Percentiles rank a stretch among this genome's conserved stretches.
Conservation (phyloP, 2,329 filamentous ascomycete species). For the Alternaria sp. region DNA sequence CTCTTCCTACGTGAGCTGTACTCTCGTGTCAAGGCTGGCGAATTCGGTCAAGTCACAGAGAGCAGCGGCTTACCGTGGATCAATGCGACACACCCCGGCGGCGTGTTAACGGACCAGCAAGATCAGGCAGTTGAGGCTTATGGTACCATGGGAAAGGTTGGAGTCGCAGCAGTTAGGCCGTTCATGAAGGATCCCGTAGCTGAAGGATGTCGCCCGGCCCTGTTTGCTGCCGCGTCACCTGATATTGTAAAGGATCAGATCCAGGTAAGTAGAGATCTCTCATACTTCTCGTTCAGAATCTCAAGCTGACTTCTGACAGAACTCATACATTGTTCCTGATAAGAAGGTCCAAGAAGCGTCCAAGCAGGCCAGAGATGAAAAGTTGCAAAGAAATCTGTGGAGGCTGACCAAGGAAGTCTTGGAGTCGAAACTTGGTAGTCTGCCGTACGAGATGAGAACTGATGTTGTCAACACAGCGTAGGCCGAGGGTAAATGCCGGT, state of each 20-base stretch:
- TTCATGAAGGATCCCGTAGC: constrained; percentile 62
- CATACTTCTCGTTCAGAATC: not conserved
- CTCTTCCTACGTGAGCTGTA: constrained; percentile 57
- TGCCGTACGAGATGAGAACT: constrained; percentile 41
- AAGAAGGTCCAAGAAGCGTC: constrained; percentile 57
- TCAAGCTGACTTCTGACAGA: constrained; percentile 33
- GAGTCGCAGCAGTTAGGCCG: constrained; percentile 54
- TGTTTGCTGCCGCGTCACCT: constrained; percentile 60
- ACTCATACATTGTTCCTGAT: constrained; percentile 60
- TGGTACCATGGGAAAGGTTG: constrained; percentile 57
- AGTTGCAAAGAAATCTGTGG: constrained; percentile 57
- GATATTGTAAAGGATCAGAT: constrained; percentile 56
- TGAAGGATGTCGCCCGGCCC: constrained; percentile 57
- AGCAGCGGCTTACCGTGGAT: constrained; percentile 55
- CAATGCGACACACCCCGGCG: constrained; percentile 62
- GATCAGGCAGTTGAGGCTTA: constrained; percentile 62
- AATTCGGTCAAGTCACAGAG: constrained; percentile 43
- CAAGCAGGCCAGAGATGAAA: constrained; percentile 55
- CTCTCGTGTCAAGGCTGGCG: constrained; percentile 45
- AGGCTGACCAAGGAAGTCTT: constrained; percentile 57
- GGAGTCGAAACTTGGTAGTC: constrained; percentile 51
- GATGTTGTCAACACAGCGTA: constrained; percentile 15
- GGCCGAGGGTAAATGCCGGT: not conserved
- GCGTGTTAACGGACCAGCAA: constrained; percentile 58
- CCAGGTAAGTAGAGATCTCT: constrained; percentile 20